Conservation (phyloP, 192 early-diverging fungal species). For the Phlyctochytrium arcticum region DNA sequence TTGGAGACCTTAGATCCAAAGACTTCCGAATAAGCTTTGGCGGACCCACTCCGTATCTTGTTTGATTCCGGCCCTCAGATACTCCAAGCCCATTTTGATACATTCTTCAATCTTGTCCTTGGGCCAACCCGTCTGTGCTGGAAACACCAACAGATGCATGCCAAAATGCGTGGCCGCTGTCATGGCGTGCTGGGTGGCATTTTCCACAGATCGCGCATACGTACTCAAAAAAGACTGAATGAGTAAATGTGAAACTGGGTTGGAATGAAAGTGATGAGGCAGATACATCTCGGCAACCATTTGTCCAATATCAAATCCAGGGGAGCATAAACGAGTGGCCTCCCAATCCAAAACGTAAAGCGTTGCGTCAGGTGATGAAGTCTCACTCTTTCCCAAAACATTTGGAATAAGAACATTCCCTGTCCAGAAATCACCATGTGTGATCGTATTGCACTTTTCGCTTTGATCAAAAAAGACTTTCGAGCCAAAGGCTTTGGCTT, state of each 20-base stretch:
- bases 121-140: not conserved
- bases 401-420: not conserved
- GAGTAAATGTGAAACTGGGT: too few relatives aligned
- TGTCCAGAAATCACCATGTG: conserved; percentile 3
- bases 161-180: not conserved
- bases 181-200: not conserved
- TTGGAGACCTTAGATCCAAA: too few relatives aligned
- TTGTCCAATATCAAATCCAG: too few relatives aligned
- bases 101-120: not conserved
- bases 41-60: not conserved
- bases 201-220: not conserved
- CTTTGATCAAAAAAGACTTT: not conserved
- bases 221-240: not conserved
- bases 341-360: too few relatives aligned
- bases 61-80: too few relatives aligned
- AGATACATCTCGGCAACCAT: too few relatives aligned
- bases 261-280: too few relatives aligned
- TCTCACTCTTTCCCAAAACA: too few relatives aligned
- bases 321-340: too few relatives aligned
- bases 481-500: not conserved
- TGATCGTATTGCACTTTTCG: not conserved
- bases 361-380: too few relatives aligned
- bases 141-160: not conserved
- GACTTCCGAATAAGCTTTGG: too few relatives aligned
- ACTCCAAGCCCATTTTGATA: not conserved